A percentile compares a stretch with the other conserved stretches of the same genome.
Evolutionary conservation across 139 green algal species (phyloP).

Genomic region (Micractinium conductrix): DNA sequence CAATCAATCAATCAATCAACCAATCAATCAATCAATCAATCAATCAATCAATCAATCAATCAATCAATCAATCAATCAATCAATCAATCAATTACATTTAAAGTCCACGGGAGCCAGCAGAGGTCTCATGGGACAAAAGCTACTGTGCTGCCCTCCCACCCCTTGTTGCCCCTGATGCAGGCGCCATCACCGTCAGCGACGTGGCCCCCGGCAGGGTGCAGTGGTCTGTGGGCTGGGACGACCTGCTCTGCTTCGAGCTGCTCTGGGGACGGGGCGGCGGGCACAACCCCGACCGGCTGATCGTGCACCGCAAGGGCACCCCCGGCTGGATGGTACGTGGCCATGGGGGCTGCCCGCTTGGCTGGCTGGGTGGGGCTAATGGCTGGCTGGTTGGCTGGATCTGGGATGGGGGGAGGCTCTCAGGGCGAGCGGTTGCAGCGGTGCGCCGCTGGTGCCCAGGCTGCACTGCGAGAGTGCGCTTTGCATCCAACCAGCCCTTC

Average conservation of each 20-base stretch:
- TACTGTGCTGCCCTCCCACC: background rate
- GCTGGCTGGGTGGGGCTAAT: background rate
- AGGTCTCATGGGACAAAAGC: too few relatives aligned
- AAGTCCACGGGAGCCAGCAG: too few relatives aligned
- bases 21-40: too few relatives aligned
- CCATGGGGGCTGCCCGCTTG: too few relatives aligned
- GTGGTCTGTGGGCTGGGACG: conserved; percentile 56
- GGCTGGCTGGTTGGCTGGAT: background rate
- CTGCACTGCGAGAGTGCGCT: too few relatives aligned
- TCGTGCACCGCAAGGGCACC: conserved; percentile 76
- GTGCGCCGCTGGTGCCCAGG: too few relatives aligned
- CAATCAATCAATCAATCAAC: too few relatives aligned
- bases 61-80: too few relatives aligned
- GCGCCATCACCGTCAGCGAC: conserved; percentile 26
- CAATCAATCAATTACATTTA: too few relatives aligned
- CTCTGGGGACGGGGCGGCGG: conserved; percentile 23
- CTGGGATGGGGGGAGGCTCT: too few relatives aligned
- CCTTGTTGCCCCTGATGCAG: background rate
- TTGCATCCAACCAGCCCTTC: background rate
- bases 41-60: too few relatives aligned
- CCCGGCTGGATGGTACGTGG: conserved; percentile 1
- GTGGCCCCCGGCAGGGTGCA: conserved; percentile 5
- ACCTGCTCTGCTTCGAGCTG: conserved; percentile 69
- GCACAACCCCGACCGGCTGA: conserved; percentile 62
- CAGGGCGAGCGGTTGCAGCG: too few relatives aligned